Percentiles rank a stretch among this genome's conserved stretches.
Conservation (phyloP, 2,329 filamentous ascomycete species). For the Pseudogymnoascus sp. region DNA sequence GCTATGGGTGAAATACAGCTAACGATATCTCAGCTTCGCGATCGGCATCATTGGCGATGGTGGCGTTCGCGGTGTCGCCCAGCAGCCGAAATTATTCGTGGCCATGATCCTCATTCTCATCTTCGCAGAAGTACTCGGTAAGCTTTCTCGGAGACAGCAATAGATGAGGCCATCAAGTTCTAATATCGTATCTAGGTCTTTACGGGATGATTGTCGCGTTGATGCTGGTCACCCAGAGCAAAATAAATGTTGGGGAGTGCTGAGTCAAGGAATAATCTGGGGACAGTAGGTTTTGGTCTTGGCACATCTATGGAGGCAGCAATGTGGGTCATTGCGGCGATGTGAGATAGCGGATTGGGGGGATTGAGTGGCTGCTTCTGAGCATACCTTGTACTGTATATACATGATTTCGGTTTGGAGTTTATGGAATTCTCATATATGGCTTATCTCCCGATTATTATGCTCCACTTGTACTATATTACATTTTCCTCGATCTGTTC, state of each 20-base stretch:
- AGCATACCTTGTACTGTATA: neutral
- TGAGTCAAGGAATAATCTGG: neutral
- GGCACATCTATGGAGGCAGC: neutral
- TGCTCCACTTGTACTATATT: neutral
- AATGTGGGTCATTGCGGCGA: neutral
- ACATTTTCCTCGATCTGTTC: neutral
- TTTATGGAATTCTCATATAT: neutral
- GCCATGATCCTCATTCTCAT: constrained; percentile 76
- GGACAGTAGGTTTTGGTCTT: too few relatives aligned
- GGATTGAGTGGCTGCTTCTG: neutral
- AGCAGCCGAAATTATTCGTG: constrained; percentile 60
- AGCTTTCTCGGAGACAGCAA: neutral
- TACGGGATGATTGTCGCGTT: constrained; percentile 97
- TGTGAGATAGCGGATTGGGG: neutral
- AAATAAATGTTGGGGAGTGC: constrained; percentile 41
- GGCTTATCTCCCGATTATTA: neutral
- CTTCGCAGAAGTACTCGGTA: constrained; percentile 77
- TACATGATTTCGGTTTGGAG: neutral
- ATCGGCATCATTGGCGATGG: constrained; percentile 82
- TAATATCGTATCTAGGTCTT: constrained; percentile 55
- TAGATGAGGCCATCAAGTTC: neutral
- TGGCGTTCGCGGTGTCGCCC: constrained; percentile 73
- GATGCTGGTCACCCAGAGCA: constrained; percentile 92
- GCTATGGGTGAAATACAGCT: neutral
- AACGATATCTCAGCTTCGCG: constrained; percentile 48